Evolutionary conservation across 2,329 filamentous ascomycete genomes (phyloP).

Genomic region (Lizonia empirigonia): DNA sequence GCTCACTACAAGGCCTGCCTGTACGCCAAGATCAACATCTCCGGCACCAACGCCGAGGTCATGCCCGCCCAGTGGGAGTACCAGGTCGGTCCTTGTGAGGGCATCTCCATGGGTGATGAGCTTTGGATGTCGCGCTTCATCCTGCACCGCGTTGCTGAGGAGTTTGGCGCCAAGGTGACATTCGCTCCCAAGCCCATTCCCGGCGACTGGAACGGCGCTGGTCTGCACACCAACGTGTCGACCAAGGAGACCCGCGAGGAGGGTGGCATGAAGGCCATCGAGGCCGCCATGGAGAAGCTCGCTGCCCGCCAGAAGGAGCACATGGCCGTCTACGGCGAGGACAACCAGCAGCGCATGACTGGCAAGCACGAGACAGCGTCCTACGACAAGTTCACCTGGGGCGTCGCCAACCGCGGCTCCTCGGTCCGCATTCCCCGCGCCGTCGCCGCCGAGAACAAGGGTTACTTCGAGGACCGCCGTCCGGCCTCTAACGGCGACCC

Average conservation of each 20-base stretch:
- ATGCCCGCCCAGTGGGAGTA: conserved; percentile 99
- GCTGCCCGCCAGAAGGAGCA: conserved; percentile 57
- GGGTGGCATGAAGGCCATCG: conserved; percentile 94
- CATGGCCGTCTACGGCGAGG: conserved; percentile 93
- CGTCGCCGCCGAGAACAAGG: conserved; percentile 83
- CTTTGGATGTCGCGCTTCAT: conserved; percentile 94
- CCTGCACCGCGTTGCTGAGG: conserved; percentile 88
- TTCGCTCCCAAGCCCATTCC: conserved; percentile 94
- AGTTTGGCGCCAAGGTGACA: conserved; percentile 95
- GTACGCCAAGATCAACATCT: conserved; percentile 90
- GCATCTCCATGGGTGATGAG: conserved; percentile 90
- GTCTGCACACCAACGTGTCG: conserved; percentile 93
- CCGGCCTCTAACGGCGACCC: conserved; percentile 84
- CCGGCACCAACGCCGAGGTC: conserved; percentile 98
- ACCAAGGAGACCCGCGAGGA: conserved; percentile 86
- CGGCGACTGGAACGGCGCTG: conserved; percentile 96
- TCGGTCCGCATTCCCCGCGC: conserved; percentile 92
- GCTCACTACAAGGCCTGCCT: conserved; percentile 90
- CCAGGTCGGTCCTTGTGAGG: conserved; percentile 89
- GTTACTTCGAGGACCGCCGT: conserved; percentile 80
- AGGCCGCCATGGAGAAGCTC: conserved; percentile 69
- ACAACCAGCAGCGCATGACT: conserved; percentile 92
- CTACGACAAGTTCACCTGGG: conserved; percentile 92
- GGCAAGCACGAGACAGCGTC: conserved; percentile 91
- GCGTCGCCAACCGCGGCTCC: conserved; percentile 93